These are phyloP conservation scores for Sphaerulina vaccinii DNA, from an alignment of 2,329 filamentous ascomycete genomes.

Conservation along the genomic window DNA sequence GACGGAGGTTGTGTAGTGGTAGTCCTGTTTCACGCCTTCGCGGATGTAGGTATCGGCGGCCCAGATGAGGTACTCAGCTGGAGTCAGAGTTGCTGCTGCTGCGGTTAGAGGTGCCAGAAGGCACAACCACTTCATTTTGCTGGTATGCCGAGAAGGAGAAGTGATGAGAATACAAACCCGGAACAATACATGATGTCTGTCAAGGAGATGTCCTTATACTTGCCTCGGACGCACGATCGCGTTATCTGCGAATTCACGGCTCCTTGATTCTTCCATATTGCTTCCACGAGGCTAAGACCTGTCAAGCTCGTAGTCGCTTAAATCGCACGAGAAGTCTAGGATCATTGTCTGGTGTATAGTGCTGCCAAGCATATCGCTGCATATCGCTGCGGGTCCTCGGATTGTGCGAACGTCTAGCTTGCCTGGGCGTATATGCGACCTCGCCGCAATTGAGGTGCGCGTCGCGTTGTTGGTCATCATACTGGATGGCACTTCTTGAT, in stretches of 20 bases:
- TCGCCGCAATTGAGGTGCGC: too few relatives aligned
- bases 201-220: background rate
- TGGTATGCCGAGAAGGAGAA: background rate
- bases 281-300: slow-evolving; percentile 1
- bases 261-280: slow-evolving; percentile 1
- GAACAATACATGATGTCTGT: background rate
- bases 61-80: slow-evolving; percentile 20
- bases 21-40: slow-evolving; percentile 19
- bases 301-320: too few relatives aligned
- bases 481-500: too few relatives aligned
- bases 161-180: background rate
- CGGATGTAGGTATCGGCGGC: slow-evolving; percentile 21
- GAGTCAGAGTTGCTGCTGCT: slow-evolving; percentile 12
- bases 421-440: too few relatives aligned
- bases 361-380: slow-evolving; percentile 4
- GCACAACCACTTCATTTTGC: slow-evolving; percentile 13
- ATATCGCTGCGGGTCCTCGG: background rate
- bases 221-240: background rate
- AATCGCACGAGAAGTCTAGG: background rate
- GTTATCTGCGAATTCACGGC: background rate
- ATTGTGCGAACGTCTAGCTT: too few relatives aligned
- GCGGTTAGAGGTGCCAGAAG: slow-evolving; percentile 5
- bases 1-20: slow-evolving; percentile 21
- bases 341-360: slow-evolving; percentile 7
- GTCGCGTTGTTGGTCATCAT: too few relatives aligned